Percentiles rank a stretch among this genome's conserved stretches.
Evolutionary conservation across 441 rosid species (phyloP).

Genomic region (Erodium trifolium): DNA sequence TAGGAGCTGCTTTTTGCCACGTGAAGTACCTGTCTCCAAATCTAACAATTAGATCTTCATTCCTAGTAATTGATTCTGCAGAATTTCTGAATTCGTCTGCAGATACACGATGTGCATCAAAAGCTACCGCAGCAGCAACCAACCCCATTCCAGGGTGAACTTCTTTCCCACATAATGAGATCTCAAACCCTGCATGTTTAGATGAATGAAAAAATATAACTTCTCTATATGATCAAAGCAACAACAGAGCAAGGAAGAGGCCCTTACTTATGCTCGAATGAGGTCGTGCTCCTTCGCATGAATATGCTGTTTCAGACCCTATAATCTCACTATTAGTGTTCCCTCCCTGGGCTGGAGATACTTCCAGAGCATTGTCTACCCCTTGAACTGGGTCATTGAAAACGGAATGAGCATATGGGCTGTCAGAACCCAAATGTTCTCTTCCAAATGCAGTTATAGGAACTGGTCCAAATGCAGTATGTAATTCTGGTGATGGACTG

Average conservation of each 20-base stretch:
- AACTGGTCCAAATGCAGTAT: slow-evolving; percentile 16
- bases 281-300: no score
- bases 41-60: slow-evolving; percentile 55
- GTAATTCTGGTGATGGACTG: slow-evolving; percentile 16
- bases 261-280: slow-evolving; percentile 34
- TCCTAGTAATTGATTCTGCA: slow-evolving; percentile 43
- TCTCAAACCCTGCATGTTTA: slow-evolving; percentile 52
- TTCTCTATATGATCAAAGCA: neutral
- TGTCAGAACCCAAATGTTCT: slow-evolving; percentile 21
- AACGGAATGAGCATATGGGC: slow-evolving; percentile 24
- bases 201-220: slow-evolving; percentile 16
- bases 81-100: slow-evolving; percentile 47
- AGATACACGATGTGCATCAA: slow-evolving; percentile 48
- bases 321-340: no score
- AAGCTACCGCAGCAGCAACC: slow-evolving; percentile 57
- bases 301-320: no score
- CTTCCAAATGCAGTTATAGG: slow-evolving; percentile 16
- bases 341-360: no score
- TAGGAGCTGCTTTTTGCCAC: slow-evolving; percentile 74
- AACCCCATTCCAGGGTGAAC: slow-evolving; percentile 63
- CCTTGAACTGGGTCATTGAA: slow-evolving; percentile 26
- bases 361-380: slow-evolving; percentile 16
- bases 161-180: slow-evolving; percentile 75
- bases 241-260: slow-evolving; percentile 4
- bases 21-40: slow-evolving; percentile 45